Conservation (phyloP, 1,139 yeast genomes). For the Wickerhamomyces sp. region DNA sequence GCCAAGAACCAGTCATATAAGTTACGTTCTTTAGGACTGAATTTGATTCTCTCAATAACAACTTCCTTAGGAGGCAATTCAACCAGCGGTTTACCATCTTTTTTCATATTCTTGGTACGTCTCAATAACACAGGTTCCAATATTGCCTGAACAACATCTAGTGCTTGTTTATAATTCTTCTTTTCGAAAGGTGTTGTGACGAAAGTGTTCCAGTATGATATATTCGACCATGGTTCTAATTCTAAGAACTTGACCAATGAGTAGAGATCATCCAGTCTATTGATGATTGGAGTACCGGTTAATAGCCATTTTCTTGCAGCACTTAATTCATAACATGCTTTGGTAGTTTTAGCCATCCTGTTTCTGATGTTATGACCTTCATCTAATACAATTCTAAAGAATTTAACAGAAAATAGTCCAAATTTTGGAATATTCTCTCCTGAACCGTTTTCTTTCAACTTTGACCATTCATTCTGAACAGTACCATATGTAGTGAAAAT, state of each 20-base stretch:
- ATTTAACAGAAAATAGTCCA: slow-evolving; percentile 71
- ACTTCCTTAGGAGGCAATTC: slow-evolving; percentile 75
- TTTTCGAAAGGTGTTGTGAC: slow-evolving; percentile 81
- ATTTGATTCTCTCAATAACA: slow-evolving; percentile 57
- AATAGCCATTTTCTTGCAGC: slow-evolving; percentile 77
- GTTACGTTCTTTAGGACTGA: slow-evolving; percentile 60
- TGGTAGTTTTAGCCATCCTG: slow-evolving; percentile 73
- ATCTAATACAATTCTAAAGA: slow-evolving; percentile 77
- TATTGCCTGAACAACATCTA: slow-evolving; percentile 79
- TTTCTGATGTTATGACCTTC: slow-evolving; percentile 92
- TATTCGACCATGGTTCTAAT: slow-evolving; percentile 86
- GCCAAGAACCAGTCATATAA: slow-evolving; percentile 69
- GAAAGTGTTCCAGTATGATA: slow-evolving; percentile 85
- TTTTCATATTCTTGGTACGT: slow-evolving; percentile 84
- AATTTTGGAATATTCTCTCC: slow-evolving; percentile 15
- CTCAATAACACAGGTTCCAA: slow-evolving; percentile 79
- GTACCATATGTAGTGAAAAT: slow-evolving; percentile 88
- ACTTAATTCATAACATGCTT: slow-evolving; percentile 62
- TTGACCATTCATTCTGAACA: slow-evolving; percentile 64
- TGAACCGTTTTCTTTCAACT: slow-evolving; percentile 10
- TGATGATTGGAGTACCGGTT: slow-evolving; percentile 94
- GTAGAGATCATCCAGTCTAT: slow-evolving; percentile 80
- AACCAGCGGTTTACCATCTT: slow-evolving; percentile 73
- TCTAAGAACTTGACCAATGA: slow-evolving; percentile 71
- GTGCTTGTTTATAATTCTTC: slow-evolving; percentile 62